Evolutionary conservation across 1,139 yeast species (phyloP), one percentile per base, ranked within the genome.

Genomic region (Scheffersomyces cryptocercus): DNA sequence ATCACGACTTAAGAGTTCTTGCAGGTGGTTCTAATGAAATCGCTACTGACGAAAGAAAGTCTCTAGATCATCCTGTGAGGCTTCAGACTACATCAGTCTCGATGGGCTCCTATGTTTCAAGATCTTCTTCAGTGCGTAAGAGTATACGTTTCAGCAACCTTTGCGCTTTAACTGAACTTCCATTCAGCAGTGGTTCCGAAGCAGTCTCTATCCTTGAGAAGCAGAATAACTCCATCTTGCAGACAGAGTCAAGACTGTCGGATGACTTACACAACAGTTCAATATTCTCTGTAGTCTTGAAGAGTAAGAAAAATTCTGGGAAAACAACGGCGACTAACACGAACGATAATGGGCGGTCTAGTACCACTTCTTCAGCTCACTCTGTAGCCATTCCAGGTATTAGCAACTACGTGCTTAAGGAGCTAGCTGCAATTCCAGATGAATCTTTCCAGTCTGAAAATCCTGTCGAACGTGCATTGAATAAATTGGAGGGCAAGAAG

Each of bases 361-460:
- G 59, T 37, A 46, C 45, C 24, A 44, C 47, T 29, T 56, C 64
- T 1, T 58, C 70, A 1, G 55, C 60, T 29, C 63, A 64, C 40
- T 72, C 77, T 1, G 74, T 62, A 43, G 79, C 68, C 5, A 81
- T 80, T 46, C 85, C 87, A 0, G 90, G 89, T 3, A 79, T 84
- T 38, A 79, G 85, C 45, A 75, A 74, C 42, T 73, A 73, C 42
- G 85, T 82, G 2, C 77, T 86, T 40, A 84, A 82, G 39, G 88
- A 84, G 55, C 72, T 88, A 42, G 91, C 93, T 0, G 85, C 85
- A 2, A 83, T 89, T 38, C 91, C 96, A 0, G 96, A 89, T 59
- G 91, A 85, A 46, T 71, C 84, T 0, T 70, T 78, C 37, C 80
- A 75, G 33, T 84, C 79, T 28, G 64, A 61, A 37, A 67, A 70